Conservation (phyloP, 2,329 filamentous ascomycete species). For the Dryadomyces sulphureus region DNA sequence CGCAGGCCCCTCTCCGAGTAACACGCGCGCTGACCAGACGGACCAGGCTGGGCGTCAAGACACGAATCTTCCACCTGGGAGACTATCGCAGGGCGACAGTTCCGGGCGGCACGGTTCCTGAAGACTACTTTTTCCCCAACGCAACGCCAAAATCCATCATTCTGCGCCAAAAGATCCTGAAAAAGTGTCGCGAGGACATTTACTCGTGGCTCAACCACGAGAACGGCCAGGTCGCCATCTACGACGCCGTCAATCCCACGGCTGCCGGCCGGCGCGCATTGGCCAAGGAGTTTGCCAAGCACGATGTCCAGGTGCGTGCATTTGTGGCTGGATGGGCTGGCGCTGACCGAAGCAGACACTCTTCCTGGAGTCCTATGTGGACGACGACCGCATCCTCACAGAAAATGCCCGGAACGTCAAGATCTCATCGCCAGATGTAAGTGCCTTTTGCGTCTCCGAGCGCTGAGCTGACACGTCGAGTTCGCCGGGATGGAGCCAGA, state of each 20-base stretch:
- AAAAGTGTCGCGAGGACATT: slow-evolving; percentile 94
- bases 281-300: slow-evolving; percentile 94
- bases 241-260: slow-evolving; percentile 92
- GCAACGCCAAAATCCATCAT: slow-evolving; percentile 87
- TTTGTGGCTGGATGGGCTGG: not conserved
- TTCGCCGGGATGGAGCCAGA: slow-evolving; percentile 86
- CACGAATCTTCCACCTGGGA: slow-evolving; percentile 90
- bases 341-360: slow-evolving; percentile 60
- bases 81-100: slow-evolving; percentile 91
- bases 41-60: slow-evolving; percentile 82
- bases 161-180: slow-evolving; percentile 88
- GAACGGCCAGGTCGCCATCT: slow-evolving; percentile 95
- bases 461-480: slow-evolving; percentile 22
- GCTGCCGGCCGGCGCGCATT: slow-evolving; percentile 67
- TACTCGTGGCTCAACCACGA: slow-evolving; percentile 93
- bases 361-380: slow-evolving; percentile 92
- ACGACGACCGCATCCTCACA: slow-evolving; percentile 82
- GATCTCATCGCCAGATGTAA: slow-evolving; percentile 87
- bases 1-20: no score
- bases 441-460: slow-evolving; percentile 14
- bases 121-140: slow-evolving; percentile 96
- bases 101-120: slow-evolving; percentile 70
- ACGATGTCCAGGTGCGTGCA: slow-evolving; percentile 62
- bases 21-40: not conserved
- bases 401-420: slow-evolving; percentile 97